Base-by-base conservation (phyloP, 352 stramenopile species). In the Phytopythium kandeliae region DNA sequence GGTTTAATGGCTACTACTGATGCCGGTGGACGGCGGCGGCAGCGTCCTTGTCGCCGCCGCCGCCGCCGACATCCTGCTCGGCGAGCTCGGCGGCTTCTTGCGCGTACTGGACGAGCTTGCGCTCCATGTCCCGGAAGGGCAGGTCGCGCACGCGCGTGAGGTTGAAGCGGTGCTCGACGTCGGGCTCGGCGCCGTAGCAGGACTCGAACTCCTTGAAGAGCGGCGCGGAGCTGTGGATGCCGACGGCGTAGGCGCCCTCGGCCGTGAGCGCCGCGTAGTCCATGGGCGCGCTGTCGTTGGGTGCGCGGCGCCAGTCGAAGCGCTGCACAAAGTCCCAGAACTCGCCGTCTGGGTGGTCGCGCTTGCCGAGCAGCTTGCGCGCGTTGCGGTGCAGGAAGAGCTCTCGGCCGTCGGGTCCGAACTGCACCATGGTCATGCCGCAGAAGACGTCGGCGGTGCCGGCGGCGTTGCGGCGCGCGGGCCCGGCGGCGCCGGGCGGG, bases 361-460 rank as follows among this genome's bases (percentile, higher is more conserved):
- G 50, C 30, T 79, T 74, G 42, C 74, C 74, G 21, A 75, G 56
- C 26, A 92, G 72, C 51, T 92, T 92, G 48, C 74, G 76, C 13
- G 66, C 71, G 22, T 92, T 92, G 16, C 81, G 78, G 42, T 92
- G 78, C 12, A 89, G 60, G 45, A 92, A 92, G 4, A 92, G 38
- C 17, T 81, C 56, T 15, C 80, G 64, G 26, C 74, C 74, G 1
- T 65, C 31, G 7, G 67, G 31, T 47, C 87, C 78, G 40, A 72
- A 80, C 58, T 90, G 78, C 8, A 85, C 74, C 81, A 90, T 92
- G 25, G 74, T 84, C 62, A 82, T 78, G 42, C 81, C 78, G 41
- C 78, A 89, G 46, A 86, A 92, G 45, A 60, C 63, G 30, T 62
- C 65, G 21, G n/a, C n/a, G n/a, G n/a, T n/a, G n/a, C n/a, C n/a